phyloP scores from a whole-genome alignment of 2,329 filamentous ascomycete species.

The Aspergillus vadensis region DNA sequence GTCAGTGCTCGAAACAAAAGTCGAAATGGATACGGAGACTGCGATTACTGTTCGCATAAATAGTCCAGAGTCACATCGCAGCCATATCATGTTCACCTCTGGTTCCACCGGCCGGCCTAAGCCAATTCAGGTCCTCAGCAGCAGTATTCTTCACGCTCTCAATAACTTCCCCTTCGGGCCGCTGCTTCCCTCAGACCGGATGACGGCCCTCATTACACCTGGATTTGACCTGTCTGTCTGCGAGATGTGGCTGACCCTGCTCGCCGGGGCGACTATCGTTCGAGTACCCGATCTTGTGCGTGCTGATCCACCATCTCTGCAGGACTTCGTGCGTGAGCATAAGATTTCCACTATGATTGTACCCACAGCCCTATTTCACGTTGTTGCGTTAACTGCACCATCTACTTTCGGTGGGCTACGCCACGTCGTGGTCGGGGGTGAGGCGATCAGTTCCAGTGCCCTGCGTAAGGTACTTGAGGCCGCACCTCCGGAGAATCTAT shows the following conservation, averaged over 20 bases:
- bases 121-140: slow-evolving; percentile 73
- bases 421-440: slow-evolving; percentile 13
- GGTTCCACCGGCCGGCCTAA: slow-evolving; percentile 73
- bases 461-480: slow-evolving; percentile 8
- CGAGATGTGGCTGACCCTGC: slow-evolving; percentile 17
- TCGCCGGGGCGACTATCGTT: slow-evolving; percentile 15
- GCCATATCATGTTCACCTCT: slow-evolving; percentile 57
- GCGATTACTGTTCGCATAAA: not conserved
- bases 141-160: slow-evolving; percentile 13
- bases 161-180: slow-evolving; percentile 5
- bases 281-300: slow-evolving; percentile 1
- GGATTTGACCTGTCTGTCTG: slow-evolving; percentile 19
- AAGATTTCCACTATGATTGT: slow-evolving; percentile 4
- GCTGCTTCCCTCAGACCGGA: slow-evolving; percentile 11
- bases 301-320: not conserved
- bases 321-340: not conserved
- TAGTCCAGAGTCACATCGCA: not conserved
- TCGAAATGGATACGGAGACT: not conserved
- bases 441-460: slow-evolving; percentile 11
- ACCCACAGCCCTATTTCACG: slow-evolving; percentile 7
- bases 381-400: not conserved
- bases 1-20: too few species aligned
- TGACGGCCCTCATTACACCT: slow-evolving; percentile 18
- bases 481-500: slow-evolving; percentile 14
- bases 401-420: slow-evolving; percentile 7